Evolutionary conservation across 129 eudicot species (phyloP), one percentile per base, ranked within the genome.

Genomic region (Tanacetum coccineum): DNA sequence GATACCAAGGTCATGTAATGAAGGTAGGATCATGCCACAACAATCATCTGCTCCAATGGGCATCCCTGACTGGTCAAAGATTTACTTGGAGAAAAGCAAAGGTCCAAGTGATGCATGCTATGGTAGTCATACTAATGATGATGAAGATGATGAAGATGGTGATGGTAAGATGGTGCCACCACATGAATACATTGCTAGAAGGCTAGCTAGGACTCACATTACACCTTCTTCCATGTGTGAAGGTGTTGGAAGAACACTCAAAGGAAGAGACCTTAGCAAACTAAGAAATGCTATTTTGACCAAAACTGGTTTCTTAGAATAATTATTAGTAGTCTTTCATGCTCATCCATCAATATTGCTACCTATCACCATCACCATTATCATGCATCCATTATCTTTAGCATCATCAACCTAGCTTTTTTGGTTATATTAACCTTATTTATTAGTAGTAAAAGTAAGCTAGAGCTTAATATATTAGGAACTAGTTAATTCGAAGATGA

Each of bases 211-310:
- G 36, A 77, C 64, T 58, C 85, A 78, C 71, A 80, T 84, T 67
- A 64, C 89, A 59, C 66, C 85, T 32, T 79, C 72, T 60, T 84
- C 89, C 8, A 81, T 84, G 80, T 84, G 82, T 77, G 89, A 84
- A 78, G 89, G 88, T 47, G 79, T 78, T 66, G 89, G 89, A 17
- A 81, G 89, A 71, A 84, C 85, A 58, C 88, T 83, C 62, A 84
- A 84, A 71, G 89, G 89, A 42, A 84, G 89, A 84, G 89, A 84
- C 68, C 86, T 84, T 42, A 84, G 89, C 74, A 81, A 78, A 71
- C 60, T 84, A 63, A 81, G 89, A 52, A 81, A 84, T 78, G 83
- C 89, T 64, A 81, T 84, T 71, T 78, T 84, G 68, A 74, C 83
- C 44, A 84, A 81, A 72, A 84, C 89, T 63, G 89, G 89, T 63